Conservation (phyloP, 495 filamentous ascomycete species). For the Opeltia flavorubescens region DNA sequence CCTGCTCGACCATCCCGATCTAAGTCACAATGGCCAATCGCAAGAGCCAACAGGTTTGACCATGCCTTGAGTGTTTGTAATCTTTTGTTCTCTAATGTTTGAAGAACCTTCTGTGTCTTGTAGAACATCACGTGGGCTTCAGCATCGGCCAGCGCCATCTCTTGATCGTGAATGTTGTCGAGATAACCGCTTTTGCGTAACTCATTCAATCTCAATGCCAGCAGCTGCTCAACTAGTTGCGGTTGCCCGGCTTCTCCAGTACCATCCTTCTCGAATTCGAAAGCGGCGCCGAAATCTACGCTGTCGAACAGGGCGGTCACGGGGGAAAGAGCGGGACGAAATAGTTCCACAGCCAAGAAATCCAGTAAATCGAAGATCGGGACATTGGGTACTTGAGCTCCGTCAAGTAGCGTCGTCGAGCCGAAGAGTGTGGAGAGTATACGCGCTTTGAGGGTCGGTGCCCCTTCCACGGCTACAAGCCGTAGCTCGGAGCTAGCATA, state of each 20-base stretch:
- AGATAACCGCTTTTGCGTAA: slow-evolving; percentile 32
- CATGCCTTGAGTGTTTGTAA: slow-evolving; percentile 59
- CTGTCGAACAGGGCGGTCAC: slow-evolving; percentile 40
- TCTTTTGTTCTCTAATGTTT: slow-evolving; percentile 43
- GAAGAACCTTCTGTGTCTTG: slow-evolving; percentile 54
- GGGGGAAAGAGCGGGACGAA: slow-evolving; percentile 32
- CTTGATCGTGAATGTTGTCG: slow-evolving; percentile 40
- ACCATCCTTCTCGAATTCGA: slow-evolving; percentile 33
- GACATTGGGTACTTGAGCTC: slow-evolving; percentile 45
- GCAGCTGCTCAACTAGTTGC: slow-evolving; percentile 45
- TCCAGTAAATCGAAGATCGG: slow-evolving; percentile 89
- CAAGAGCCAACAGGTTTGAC: slow-evolving; percentile 66
- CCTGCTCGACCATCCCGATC: slow-evolving; percentile 49
- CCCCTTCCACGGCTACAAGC: slow-evolving; percentile 50
- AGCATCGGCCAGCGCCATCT: slow-evolving; percentile 43
- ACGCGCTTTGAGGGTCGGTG: slow-evolving; percentile 61
- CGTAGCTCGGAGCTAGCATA: slow-evolving; percentile 78
- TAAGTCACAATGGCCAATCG: slow-evolving; percentile 62
- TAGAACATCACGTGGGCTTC: slow-evolving; percentile 39
- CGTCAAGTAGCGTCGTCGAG: slow-evolving; percentile 46
- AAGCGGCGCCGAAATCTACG: slow-evolving; percentile 47
- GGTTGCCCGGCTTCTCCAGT: slow-evolving; percentile 40
- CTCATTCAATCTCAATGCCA: slow-evolving; percentile 37
- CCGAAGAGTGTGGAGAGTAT: slow-evolving; percentile 71
- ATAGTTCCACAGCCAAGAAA: slow-evolving; percentile 61